Percentiles rank a stretch among this genome's conserved stretches.
Evolutionary conservation across 2,329 filamentous ascomycete species (phyloP).

Genomic region (Ramularia endophylla): DNA sequence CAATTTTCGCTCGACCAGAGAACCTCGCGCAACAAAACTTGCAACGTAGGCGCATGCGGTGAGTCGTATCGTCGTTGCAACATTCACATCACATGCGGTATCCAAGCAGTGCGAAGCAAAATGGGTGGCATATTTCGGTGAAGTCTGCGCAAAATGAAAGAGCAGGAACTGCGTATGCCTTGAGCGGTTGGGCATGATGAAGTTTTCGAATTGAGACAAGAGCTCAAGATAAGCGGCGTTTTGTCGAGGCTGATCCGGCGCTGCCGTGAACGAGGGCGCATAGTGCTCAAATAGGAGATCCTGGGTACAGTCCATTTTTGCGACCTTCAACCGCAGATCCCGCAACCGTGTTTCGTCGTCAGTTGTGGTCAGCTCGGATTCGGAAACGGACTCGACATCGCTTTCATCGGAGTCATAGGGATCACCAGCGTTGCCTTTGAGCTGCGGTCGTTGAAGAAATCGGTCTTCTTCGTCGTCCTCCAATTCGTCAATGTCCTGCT

Average conservation of each 20-base stretch:
- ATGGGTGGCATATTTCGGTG: conserved; percentile 69
- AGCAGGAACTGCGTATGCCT: conserved; percentile 92
- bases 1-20: conserved; percentile 67
- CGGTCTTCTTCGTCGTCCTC: conserved; percentile 81
- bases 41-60: conserved; percentile 87
- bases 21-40: conserved; percentile 87
- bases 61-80: conserved; percentile 67
- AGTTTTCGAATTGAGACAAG: conserved; percentile 76
- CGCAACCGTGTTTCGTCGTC: conserved; percentile 58
- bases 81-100: conserved; percentile 73
- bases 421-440: conserved; percentile 46
- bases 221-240: conserved; percentile 71
- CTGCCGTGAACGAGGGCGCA: conserved; percentile 62
- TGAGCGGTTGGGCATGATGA: conserved; percentile 84
- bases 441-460: conserved; percentile 52
- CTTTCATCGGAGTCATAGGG: conserved; percentile 51
- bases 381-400: conserved; percentile 65
- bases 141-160: conserved; percentile 88
- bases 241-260: conserved; percentile 54
- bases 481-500: conserved; percentile 85
- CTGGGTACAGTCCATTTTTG: conserved; percentile 86
- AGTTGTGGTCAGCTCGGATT: conserved; percentile 52
- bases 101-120: conserved; percentile 77
- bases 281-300: conserved; percentile 85
- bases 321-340: conserved; percentile 71